Conservation (phyloP, 164 flowering plant species). For the Macadamia integrifolia region DNA sequence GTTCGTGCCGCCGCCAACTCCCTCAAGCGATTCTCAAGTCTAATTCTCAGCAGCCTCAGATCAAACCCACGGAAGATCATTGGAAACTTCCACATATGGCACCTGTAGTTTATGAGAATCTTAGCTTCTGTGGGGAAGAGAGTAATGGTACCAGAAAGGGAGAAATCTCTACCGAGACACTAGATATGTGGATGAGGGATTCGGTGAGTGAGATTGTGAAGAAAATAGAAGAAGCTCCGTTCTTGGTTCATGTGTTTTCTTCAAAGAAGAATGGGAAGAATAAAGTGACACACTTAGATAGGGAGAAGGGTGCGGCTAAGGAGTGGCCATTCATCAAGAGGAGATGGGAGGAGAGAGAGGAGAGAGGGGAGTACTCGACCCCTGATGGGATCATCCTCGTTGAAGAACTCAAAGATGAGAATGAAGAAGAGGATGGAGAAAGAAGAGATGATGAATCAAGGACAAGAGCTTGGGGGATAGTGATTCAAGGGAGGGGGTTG, state of each 20-base stretch:
- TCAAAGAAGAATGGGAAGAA: slow-evolving; percentile 1
- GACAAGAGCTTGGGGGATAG: slow-evolving; percentile 27
- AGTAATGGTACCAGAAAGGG: neutral
- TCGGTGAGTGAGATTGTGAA: slow-evolving; percentile 33
- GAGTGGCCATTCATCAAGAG: slow-evolving; percentile 19
- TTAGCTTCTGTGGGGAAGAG: neutral
- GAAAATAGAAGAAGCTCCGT: slow-evolving; percentile 29
- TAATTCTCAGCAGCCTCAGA: neutral
- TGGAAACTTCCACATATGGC: neutral
- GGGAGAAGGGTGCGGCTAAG: slow-evolving; percentile 14
- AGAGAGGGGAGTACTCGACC: neutral
- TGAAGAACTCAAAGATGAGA: slow-evolving; percentile 18
- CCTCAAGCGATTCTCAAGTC: too few species aligned
- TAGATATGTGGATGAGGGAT: slow-evolving; percentile 25
- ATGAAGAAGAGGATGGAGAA: slow-evolving; percentile 1
- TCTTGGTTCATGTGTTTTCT: slow-evolving; percentile 26
- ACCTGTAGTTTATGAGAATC: neutral
- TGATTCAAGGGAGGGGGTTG: slow-evolving; percentile 34
- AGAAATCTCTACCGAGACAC: slow-evolving; percentile 8
- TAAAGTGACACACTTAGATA: slow-evolving; percentile 12
- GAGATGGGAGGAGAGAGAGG: slow-evolving; percentile 22
- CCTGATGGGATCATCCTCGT: slow-evolving; percentile 36
- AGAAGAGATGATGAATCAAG: neutral
- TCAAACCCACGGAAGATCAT: neutral
- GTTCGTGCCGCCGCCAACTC: too few species aligned